These are phyloP conservation scores for Synura sp. DNA, from an alignment of 352 stramenopile genomes.

Conservation along the genomic window DNA sequence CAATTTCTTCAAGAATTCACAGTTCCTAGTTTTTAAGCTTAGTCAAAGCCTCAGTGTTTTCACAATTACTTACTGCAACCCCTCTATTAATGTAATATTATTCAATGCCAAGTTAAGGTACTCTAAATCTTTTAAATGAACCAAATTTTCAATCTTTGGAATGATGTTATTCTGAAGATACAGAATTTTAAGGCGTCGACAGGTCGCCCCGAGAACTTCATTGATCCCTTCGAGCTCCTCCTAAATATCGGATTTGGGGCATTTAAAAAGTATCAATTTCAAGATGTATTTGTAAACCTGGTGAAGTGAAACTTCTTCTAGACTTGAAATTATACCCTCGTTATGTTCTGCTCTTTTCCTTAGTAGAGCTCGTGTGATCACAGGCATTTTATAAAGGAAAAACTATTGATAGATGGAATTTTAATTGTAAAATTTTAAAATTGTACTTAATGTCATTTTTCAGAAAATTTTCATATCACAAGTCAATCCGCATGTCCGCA, in stretches of 20 bases:
- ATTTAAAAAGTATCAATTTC: not conserved
- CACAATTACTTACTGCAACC: conserved; percentile 32
- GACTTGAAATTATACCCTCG: conserved; percentile 77
- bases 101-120: conserved; percentile 94
- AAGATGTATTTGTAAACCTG: conserved; percentile 44
- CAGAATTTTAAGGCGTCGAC: conserved; percentile 82
- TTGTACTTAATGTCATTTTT: too few species aligned
- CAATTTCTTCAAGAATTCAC: conserved; percentile 82
- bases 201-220: conserved; percentile 74
- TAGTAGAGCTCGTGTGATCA: conserved; percentile 52
- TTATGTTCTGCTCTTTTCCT: conserved; percentile 77
- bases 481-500: too few species aligned
- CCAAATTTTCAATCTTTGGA: conserved; percentile 78
- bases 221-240: conserved; percentile 85
- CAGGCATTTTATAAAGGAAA: conserved; percentile 20
- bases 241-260: not conserved
- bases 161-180: conserved; percentile 96
- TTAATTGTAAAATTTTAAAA: too few species aligned
- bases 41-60: not conserved
- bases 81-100: conserved; percentile 82
- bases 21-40: conserved; percentile 50
- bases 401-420: too few species aligned
- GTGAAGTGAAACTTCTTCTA: conserved; percentile 85
- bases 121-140: conserved; percentile 83
- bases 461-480: too few species aligned